Evolutionary conservation across 2,329 filamentous ascomycete species (phyloP).

Genomic region (Verticillium alfalfae): DNA sequence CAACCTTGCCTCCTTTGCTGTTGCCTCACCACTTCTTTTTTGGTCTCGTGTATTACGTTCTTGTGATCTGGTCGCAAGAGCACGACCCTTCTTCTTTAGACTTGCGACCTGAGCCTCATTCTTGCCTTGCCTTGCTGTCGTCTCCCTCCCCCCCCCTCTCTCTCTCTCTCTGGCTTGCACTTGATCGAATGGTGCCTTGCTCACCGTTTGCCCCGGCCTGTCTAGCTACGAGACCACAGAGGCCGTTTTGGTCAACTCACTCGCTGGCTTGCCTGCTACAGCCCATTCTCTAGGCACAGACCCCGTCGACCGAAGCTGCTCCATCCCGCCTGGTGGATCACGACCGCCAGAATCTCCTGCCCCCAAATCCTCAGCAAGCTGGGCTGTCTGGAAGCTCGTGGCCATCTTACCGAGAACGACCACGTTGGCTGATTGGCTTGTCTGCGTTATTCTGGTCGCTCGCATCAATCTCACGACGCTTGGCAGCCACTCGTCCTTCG

Average conservation of each 20-base stretch:
- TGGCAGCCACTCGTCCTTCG: not conserved
- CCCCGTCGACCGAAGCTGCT: not conserved
- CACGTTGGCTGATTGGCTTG: slow-evolving; percentile 4
- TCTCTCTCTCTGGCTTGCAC: not conserved
- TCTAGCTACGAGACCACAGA: no score
- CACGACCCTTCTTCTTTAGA: no score
- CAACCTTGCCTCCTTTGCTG: not conserved
- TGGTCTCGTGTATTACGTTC: no score
- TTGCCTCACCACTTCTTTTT: not conserved
- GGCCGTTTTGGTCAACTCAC: no score
- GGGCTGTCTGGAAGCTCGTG: not conserved
- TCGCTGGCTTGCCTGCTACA: no score
- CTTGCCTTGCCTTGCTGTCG: not conserved
- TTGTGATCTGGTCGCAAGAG: no score
- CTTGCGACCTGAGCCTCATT: no score
- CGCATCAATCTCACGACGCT: not conserved
- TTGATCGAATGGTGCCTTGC: not conserved
- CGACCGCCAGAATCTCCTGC: not conserved
- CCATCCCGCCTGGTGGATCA: not conserved
- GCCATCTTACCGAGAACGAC: not conserved
- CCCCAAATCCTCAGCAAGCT: not conserved
- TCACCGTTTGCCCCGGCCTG: not conserved
- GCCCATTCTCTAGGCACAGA: no score
- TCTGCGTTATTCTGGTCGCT: slow-evolving; percentile 3
- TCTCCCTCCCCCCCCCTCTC: not conserved